Evolutionary conservation across 1,284 basidiomycete genomes (phyloP), one percentile per base, ranked within the genome.

Genomic region (Lentinula novae-zelandiae): DNA sequence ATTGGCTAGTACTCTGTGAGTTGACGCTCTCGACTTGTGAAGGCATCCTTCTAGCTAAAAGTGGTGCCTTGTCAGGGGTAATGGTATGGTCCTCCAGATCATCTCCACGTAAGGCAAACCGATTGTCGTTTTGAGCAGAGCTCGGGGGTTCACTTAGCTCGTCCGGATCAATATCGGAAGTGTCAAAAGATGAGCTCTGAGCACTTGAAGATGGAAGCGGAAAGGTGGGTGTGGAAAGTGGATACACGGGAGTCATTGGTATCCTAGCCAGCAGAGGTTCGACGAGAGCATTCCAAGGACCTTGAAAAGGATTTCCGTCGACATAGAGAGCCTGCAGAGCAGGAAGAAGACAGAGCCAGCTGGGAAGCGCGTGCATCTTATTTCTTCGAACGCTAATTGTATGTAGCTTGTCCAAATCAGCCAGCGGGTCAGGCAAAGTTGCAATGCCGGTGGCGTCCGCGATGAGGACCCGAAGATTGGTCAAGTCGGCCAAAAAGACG

Each of bases 261-360:
- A 73, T 70, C 71, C 85, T 89, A 57, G 86, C 80, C 20, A 92
- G 76, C 52, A 93, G 74, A 3, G 95, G 94, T 61, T 91, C 89
- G 31, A 97, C 87, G 59, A 99, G 81, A 36, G 89, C 87, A 69
- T 87, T 85, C 95, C 96, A 98, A 2, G 94, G 90, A 3, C 91
- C 89, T 64, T 92, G 88, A 75, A 98, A 97, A 7, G 93, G 91
- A 72, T 99, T 99, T 36, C 89, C 92, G 67, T 98, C 96, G 34
- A 99, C 85, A 64, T 90, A 89, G 2, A 99, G 80, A 4, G 89
- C 90, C 72, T 96, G 93, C 53, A 99, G 81, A 44, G 85, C 84
- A 17, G 85, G 81, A 36, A 99, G 81, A 38, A 92, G 83, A 71
- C 92, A 93, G 49, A 99, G 80, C 96, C 97, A 99, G 63, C 90